phyloP scores from a whole-genome alignment of 202 grass and related monocot genomes.

The Alloteropsis angusta region DNA sequence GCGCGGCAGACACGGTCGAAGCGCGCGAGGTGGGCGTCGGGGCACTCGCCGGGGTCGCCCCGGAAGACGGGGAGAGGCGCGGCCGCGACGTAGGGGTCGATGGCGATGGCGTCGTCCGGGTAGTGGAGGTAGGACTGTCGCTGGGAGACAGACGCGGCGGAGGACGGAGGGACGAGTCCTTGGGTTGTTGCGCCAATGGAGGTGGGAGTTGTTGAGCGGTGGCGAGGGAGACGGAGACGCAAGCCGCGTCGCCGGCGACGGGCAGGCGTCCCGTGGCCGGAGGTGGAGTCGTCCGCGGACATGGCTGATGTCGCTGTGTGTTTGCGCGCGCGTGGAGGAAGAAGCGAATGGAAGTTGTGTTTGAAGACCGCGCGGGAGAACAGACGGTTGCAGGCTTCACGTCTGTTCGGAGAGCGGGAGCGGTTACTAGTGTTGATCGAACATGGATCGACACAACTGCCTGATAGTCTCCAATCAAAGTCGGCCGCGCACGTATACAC shows the following conservation, averaged over 20 bases:
- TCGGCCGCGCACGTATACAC: neutral
- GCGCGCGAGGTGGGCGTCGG: conserved; percentile 44
- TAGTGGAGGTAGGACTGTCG: neutral
- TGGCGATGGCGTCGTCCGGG: conserved; percentile 2
- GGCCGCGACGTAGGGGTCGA: conserved; percentile 25
- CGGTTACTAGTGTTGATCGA: neutral
- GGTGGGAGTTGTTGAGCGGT: conserved; percentile 1
- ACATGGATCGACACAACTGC: neutral
- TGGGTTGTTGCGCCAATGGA: neutral
- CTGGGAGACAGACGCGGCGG: neutral
- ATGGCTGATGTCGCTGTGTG: neutral
- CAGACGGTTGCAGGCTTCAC: neutral
- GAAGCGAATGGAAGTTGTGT: neutral
- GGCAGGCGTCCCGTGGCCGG: neutral
- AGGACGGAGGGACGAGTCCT: conserved; percentile 13
- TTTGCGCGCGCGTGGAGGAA: neutral
- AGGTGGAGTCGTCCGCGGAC: conserved; percentile 6
- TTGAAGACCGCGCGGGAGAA: neutral
- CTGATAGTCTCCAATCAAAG: neutral
- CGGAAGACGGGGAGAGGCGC: conserved; percentile 56
- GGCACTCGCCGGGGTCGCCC: conserved; percentile 62
- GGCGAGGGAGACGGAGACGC: neutral
- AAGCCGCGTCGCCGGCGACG: neutral
- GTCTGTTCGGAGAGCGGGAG: too few relatives aligned
- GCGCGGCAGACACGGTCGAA: conserved; percentile 55